A percentile compares a stretch with the other conserved stretches of the same genome.
Conservation (phyloP, 108 stramenopile genomes). For the Epithemia pelagica region DNA sequence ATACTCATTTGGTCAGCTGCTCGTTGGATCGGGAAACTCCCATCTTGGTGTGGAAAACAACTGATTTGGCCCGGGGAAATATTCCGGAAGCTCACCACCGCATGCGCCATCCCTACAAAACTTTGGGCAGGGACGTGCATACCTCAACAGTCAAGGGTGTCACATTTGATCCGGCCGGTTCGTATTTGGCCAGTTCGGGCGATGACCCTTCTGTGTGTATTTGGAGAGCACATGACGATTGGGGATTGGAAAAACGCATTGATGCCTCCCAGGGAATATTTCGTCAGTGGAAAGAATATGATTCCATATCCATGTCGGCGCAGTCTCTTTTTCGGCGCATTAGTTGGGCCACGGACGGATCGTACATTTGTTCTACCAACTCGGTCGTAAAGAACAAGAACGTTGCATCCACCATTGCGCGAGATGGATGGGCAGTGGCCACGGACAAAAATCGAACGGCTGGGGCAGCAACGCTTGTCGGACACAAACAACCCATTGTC, state of each 20-base stretch:
- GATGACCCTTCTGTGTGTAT: slow-evolving; percentile 84
- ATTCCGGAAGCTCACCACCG: slow-evolving; percentile 23
- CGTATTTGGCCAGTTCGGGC: slow-evolving; percentile 71
- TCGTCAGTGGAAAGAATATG: slow-evolving; percentile 51
- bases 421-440: slow-evolving; percentile 80
- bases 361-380: slow-evolving; percentile 82
- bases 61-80: slow-evolving; percentile 31
- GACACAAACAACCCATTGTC: slow-evolving; percentile 86
- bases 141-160: slow-evolving; percentile 85
- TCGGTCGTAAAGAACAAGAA: slow-evolving; percentile 73
- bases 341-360: slow-evolving; percentile 80
- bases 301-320: slow-evolving; percentile 47
- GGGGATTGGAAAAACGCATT: slow-evolving; percentile 75
- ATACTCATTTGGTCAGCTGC: slow-evolving; percentile 77
- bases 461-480: slow-evolving; percentile 85
- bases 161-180: slow-evolving; percentile 80
- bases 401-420: slow-evolving; percentile 79
- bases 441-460: slow-evolving; percentile 22
- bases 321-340: slow-evolving; percentile 77
- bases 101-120: slow-evolving; percentile 61
- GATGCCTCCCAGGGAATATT: slow-evolving; percentile 70
- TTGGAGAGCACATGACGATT: slow-evolving; percentile 85
- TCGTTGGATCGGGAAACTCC: slow-evolving; percentile 80
- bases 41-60: slow-evolving; percentile 80
- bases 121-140: slow-evolving; percentile 59